These are phyloP conservation scores for Trichopus zeylanicus DNA, from an alignment of 116 monocot genomes.

Conservation along the genomic window DNA sequence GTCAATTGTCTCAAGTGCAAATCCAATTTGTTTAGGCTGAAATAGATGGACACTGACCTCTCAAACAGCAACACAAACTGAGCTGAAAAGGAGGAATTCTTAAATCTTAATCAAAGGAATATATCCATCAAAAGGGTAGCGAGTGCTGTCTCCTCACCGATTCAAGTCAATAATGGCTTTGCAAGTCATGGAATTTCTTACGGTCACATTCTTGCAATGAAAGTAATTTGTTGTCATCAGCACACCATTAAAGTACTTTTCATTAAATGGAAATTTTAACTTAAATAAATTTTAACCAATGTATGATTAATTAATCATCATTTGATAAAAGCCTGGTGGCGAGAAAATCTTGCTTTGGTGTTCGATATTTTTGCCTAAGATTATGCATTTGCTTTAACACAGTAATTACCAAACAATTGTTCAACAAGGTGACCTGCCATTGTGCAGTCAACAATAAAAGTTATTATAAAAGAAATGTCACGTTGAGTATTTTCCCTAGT, in stretches of 20 bases:
- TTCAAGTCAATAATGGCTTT: neutral
- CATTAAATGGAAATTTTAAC: neutral
- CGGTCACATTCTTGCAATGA: neutral
- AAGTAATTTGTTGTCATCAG: neutral
- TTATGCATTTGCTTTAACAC: no score
- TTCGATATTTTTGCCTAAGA: no score
- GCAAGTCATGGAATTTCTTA: neutral
- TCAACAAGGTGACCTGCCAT: no score
- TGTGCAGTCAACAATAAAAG: no score
- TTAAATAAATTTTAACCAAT: neutral
- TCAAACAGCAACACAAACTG: neutral
- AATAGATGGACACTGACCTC: constrained; percentile 1
- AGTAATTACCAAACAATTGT: no score
- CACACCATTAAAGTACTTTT: no score
- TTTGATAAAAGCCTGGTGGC: no score
- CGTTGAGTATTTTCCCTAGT: no score
- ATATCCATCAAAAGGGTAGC: neutral
- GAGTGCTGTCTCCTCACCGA: neutral
- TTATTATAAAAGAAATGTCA: no score
- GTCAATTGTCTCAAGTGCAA: neutral
- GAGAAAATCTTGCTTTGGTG: no score
- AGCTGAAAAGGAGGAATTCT: neutral
- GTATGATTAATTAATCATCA: no score
- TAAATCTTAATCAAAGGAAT: neutral
- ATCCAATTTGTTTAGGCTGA: neutral